Base-by-base conservation (phyloP, 768 basidiomycete species). In the Termitomyces sp. region DNA sequence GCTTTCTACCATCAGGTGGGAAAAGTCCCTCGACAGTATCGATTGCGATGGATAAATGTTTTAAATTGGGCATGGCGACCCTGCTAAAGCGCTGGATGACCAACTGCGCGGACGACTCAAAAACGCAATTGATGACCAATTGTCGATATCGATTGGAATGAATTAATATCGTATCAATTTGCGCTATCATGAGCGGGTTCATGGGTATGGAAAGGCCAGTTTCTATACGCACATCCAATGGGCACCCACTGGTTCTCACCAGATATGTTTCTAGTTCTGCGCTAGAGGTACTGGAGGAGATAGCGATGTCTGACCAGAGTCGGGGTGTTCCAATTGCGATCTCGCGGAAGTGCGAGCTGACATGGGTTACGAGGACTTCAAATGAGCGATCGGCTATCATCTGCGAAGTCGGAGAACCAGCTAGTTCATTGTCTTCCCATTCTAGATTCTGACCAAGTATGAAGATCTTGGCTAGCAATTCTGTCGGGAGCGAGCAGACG, bases 271-370 rank as follows among this genome's bases (percentile, higher is more conserved):
- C 53, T 10, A 75, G 57, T 18, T 64, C 61, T 14, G 67, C 66
- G 3, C 61, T 32, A 0, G 63, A 59, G 26, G 53, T 65, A 6
- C 36, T 47, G 1, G 67, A 60, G 24, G 63, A 48, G 22, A 79
- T 62, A 18, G 63, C 59, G 53, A 81, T 72, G 16, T 59, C 61
- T 3, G 67, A 68, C 80, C 80, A 82, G n/a, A 82, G 71, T 1
- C 55, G 49, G 1, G 70, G 71, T 4, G 74, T 74, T 16, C 55
- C 58, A 34, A 79, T 48, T 2, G 78, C 77, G 2, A 78, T 65
- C 16, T 65, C 51, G 46, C 78, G 75, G 58, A 78, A 76, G 53
- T 67, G 61, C 5, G 65, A 65, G 62, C 68, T 72, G 37, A 78
- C 75, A 48, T 79, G 76, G 10, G 75, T 73, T 9, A 74, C 63